phyloP scores from a whole-genome alignment of 2,329 filamentous ascomycete genomes.

The Davidsoniella virescens region DNA sequence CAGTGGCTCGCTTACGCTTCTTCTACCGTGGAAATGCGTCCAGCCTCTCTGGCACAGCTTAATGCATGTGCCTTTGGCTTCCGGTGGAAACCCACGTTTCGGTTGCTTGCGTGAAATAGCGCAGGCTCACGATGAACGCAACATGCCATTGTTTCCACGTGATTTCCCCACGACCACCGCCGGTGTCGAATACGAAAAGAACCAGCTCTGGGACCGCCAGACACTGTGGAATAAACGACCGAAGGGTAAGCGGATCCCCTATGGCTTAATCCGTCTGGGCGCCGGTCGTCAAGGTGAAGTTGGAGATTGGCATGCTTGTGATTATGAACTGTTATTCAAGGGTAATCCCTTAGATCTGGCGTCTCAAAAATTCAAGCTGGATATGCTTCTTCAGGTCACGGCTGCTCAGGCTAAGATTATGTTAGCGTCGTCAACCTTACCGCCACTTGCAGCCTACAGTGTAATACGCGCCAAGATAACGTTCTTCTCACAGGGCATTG shows the following conservation, averaged over 20 bases:
- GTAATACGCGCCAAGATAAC: constrained; percentile 49
- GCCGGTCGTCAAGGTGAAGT: constrained; percentile 63
- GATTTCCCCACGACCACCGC: constrained; percentile 69
- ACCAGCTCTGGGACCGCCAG: constrained; percentile 38
- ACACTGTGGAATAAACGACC: constrained; percentile 36
- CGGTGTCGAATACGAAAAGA: constrained; percentile 61
- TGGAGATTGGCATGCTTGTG: constrained; percentile 66
- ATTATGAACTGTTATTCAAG: constrained; percentile 56
- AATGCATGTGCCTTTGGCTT: constrained; percentile 65
- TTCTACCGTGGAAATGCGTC: constrained; percentile 85
- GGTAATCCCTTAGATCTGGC: constrained; percentile 8
- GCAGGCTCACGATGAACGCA: constrained; percentile 69
- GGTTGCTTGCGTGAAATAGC: constrained; percentile 66
- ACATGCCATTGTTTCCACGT: constrained; percentile 66
- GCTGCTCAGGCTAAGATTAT: constrained; percentile 14
- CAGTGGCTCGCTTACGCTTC: constrained; percentile 63
- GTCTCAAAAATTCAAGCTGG: constrained; percentile 5
- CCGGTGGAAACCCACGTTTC: constrained; percentile 65
- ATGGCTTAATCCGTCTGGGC: constrained; percentile 58
- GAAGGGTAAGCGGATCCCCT: constrained; percentile 66
- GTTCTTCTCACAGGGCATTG: constrained; percentile 54
- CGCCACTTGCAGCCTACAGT: constrained; percentile 12
- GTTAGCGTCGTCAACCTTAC: constrained; percentile 7
- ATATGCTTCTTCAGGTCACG: constrained; percentile 11
- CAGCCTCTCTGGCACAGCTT: constrained; percentile 71